Base-by-base conservation (phyloP, 768 basidiomycete species). In the Terana coerulea region DNA sequence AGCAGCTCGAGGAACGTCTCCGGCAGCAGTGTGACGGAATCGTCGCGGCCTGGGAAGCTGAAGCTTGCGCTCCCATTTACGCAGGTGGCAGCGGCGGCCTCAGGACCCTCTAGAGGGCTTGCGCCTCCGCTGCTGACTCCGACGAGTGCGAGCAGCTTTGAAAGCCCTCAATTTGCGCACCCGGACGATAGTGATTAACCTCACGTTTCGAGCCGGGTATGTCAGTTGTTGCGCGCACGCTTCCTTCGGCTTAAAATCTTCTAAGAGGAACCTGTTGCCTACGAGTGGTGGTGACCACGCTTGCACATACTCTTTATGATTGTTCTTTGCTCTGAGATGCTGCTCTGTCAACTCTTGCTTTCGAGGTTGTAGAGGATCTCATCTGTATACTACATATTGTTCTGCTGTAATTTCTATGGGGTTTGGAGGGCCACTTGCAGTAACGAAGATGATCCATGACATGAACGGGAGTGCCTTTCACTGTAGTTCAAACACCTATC, bases 151-250 rank as follows among this genome's bases (percentile, higher is more conserved):
- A 53, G 51, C 40, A 55, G 54, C 31, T 49, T 59, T 19, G 57
- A 59, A 24, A 55, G 54, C 25, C 51, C 54, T 5, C 34, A 29
- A 24, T 59, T 59, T 33, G 54, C 51, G n/a, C 48, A 35, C 34
- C 57, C 57, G 10, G 51, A 52, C 15, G 53, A 49, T 12, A 52
- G 51, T 17, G 51, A 52, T 10, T 52, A 19, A 41, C 10, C 19
- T 3, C 14, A 35, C 25, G 19, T 33, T 35, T n/a, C n/a, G n/a
- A n/a, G n/a, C n/a, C n/a, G n/a, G n/a, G n/a, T n/a, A n/a, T n/a
- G n/a, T n/a, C n/a, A n/a, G n/a, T n/a, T n/a, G n/a, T n/a, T n/a
- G n/a, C n/a, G n/a, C n/a, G n/a, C n/a, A n/a, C n/a, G n/a, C n/a
- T n/a, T n/a, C n/a, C n/a, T n/a, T n/a, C n/a, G n/a, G n/a, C n/a